Conservation (phyloP, 495 filamentous ascomycete genomes). For the Hypoxylon crocopeplum region DNA sequence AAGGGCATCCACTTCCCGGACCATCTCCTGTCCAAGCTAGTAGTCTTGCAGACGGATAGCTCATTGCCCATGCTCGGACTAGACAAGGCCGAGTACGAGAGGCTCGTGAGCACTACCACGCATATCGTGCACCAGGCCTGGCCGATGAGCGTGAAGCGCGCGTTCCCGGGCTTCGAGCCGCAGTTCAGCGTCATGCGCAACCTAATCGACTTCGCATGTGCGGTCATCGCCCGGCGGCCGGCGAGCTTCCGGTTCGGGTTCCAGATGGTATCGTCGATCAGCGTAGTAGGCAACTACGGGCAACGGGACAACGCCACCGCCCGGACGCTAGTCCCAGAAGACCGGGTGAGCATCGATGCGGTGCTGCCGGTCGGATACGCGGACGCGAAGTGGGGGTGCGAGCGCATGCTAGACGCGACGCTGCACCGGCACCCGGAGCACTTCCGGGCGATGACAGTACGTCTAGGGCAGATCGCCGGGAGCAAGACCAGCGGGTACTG, state of each 20-base stretch:
- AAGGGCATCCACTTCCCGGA: slow-evolving; percentile 42
- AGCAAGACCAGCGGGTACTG: slow-evolving; percentile 58
- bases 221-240: no score
- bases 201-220: slow-evolving; percentile 52
- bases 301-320: slow-evolving; percentile 48
- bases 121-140: slow-evolving; percentile 66
- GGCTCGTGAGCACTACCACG: slow-evolving; percentile 51
- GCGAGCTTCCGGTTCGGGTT: slow-evolving; percentile 45
- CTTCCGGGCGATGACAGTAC: slow-evolving; percentile 55
- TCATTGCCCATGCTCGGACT: slow-evolving; percentile 58
- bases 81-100: slow-evolving; percentile 41
- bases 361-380: slow-evolving; percentile 56
- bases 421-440: slow-evolving; percentile 50
- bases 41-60: slow-evolving; percentile 56
- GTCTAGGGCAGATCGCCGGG: slow-evolving; percentile 60
- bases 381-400: slow-evolving; percentile 61
- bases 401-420: slow-evolving; percentile 58
- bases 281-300: slow-evolving; percentile 50
- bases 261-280: slow-evolving; percentile 64
- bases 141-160: slow-evolving; percentile 57
- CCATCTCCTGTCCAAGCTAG: slow-evolving; percentile 26
- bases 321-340: slow-evolving; percentile 52
- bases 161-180: slow-evolving; percentile 50
- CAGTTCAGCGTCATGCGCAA: slow-evolving; percentile 58
- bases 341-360: slow-evolving; percentile 43